A percentile compares a stretch with the other conserved stretches of the same genome.
These are phyloP conservation scores for Obba rivulosa DNA, from an alignment of 768 basidiomycete species.

Conservation along the genomic window DNA sequence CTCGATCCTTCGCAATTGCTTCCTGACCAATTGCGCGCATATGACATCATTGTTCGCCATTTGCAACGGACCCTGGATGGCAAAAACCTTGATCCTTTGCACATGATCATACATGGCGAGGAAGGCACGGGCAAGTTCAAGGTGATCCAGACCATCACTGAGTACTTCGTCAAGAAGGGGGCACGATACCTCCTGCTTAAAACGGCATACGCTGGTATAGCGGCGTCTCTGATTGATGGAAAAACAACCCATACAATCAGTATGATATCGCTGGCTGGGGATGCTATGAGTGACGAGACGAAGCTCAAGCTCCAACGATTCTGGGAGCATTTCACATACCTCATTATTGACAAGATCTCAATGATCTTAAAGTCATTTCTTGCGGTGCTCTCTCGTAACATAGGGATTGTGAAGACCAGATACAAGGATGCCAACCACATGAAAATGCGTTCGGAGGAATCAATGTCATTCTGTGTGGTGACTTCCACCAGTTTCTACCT, in stretches of 20 bases:
- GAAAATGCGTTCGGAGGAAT: constrained; percentile 30
- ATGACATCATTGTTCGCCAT: constrained; percentile 31
- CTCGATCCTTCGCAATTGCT: constrained; percentile 16
- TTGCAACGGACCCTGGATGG: constrained; percentile 17
- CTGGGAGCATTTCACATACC: constrained; percentile 16
- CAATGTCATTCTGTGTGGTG: constrained; percentile 35
- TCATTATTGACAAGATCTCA: constrained; percentile 37
- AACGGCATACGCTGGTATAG: constrained; percentile 35
- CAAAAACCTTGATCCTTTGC: constrained; percentile 21
- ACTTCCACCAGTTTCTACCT: constrained; percentile 43
- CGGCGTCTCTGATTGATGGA: constrained; percentile 34
- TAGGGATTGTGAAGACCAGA: constrained; percentile 8
- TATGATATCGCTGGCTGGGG: constrained; percentile 14
- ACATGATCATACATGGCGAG: constrained; percentile 35
- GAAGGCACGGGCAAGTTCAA: constrained; percentile 42
- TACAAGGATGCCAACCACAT: neutral
- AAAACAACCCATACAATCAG: constrained; percentile 30
- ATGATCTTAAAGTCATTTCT: constrained; percentile 30
- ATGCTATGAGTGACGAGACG: neutral
- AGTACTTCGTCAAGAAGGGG: constrained; percentile 23
- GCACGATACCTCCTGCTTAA: constrained; percentile 23
- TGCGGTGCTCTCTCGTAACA: constrained; percentile 13
- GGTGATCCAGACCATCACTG: constrained; percentile 32
- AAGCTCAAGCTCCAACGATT: constrained; percentile 12
- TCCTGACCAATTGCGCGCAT: constrained; percentile 30